Evolutionary conservation across 805 yeast genomes (phyloP).

Genomic region (Lipomyces sp.): DNA sequence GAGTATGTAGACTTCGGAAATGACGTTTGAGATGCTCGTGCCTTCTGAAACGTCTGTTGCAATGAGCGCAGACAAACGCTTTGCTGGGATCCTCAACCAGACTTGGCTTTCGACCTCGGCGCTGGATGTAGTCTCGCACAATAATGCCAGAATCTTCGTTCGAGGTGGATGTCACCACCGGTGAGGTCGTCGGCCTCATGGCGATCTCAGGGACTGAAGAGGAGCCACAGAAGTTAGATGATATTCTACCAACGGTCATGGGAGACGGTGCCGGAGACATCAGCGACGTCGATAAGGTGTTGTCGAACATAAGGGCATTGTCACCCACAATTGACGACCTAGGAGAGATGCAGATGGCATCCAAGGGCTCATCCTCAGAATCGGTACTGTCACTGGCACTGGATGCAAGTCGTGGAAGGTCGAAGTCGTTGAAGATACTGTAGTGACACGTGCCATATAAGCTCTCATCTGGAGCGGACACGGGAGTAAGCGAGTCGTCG

Average conservation of each 20-base stretch:
- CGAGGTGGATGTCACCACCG: not conserved
- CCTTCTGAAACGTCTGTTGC: constrained; percentile 48
- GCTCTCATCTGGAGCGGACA: constrained; percentile 4
- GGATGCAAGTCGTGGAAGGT: constrained; percentile 1
- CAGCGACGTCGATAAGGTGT: constrained; percentile 5
- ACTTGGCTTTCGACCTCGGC: constrained; percentile 36
- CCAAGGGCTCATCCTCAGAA: constrained; percentile 7
- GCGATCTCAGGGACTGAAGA: not conserved
- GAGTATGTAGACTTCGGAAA: constrained; percentile 68
- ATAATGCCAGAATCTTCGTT: not conserved
- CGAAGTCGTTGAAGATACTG: not conserved
- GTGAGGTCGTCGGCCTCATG: not conserved
- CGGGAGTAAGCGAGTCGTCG: constrained; percentile 14
- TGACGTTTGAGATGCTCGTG: constrained; percentile 58
- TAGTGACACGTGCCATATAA: not conserved
- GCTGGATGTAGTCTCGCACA: constrained; percentile 22
- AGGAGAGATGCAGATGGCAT: constrained; percentile 8
- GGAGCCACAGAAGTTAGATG: constrained; percentile 10
- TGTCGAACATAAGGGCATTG: constrained; percentile 3
- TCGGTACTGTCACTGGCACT: constrained; percentile 13
- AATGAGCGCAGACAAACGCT: constrained; percentile 47
- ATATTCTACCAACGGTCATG: constrained; percentile 6
- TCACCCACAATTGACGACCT: not conserved
- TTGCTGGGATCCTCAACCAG: constrained; percentile 39
- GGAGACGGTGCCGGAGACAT: constrained; percentile 9